phyloP scores from a whole-genome alignment of 305 asterid genomes.

The Solanum hybrid region DNA sequence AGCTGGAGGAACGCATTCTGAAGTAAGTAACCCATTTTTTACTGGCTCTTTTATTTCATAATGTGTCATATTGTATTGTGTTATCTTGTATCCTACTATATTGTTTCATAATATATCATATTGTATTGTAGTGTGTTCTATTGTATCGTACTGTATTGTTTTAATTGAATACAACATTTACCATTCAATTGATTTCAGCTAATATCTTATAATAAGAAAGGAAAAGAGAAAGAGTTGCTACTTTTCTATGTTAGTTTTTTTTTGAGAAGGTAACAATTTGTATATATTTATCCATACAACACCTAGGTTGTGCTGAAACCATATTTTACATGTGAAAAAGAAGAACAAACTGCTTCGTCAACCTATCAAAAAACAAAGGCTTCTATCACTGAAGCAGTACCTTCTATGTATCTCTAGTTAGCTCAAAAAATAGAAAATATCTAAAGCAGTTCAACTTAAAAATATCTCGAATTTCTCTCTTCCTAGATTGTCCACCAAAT shows the following conservation, averaged over 20 bases:
- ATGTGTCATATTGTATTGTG: not conserved
- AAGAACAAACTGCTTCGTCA: not conserved
- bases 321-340: not conserved
- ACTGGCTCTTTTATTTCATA: not conserved
- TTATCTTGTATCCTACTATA: not conserved
- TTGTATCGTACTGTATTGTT: not conserved
- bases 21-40: slow-evolving; percentile 40
- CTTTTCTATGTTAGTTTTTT: not conserved
- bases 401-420: not conserved
- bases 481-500: not conserved
- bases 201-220: not conserved
- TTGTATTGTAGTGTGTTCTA: not conserved
- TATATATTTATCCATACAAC: not conserved
- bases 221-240: not conserved
- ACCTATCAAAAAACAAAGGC: not conserved
- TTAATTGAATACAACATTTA: not conserved
- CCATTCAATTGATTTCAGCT: not conserved
- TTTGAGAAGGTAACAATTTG: not conserved
- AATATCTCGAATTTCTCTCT: not conserved
- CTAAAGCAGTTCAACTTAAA: not conserved
- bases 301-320: not conserved
- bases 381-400: not conserved
- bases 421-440: not conserved
- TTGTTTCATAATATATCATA: not conserved
- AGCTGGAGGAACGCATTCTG: slow-evolving; percentile 59